Percentiles rank a stretch among this genome's conserved stretches.
Evolutionary conservation across 768 basidiomycete genomes (phyloP).

Genomic region (Boletus edulis): DNA sequence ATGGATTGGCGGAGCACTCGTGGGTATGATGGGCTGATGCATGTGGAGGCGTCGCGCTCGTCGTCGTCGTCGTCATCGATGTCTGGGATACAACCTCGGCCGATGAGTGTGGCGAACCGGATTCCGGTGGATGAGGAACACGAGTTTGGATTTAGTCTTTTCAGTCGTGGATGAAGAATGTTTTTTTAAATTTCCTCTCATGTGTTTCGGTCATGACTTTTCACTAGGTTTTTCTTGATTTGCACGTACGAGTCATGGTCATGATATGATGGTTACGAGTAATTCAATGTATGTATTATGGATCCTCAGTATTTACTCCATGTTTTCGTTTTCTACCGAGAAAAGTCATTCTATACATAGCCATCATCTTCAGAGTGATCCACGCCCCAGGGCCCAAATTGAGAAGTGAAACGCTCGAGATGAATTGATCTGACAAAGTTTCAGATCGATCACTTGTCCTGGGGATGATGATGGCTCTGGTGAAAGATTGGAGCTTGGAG

Average conservation of each 20-base stretch:
- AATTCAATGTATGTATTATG: slow-evolving; percentile 12
- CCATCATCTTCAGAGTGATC: too few species aligned
- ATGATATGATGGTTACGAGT: neutral
- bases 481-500: too few species aligned
- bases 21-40: slow-evolving; percentile 8
- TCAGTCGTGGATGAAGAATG: neutral
- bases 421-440: too few species aligned
- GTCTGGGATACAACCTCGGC: slow-evolving; percentile 1
- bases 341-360: too few species aligned
- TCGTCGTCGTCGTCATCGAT: slow-evolving; percentile 10
- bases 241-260: slow-evolving; percentile 10
- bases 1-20: slow-evolving; percentile 16
- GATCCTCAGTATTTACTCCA: slow-evolving; percentile 17
- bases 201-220: neutral
- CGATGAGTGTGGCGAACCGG: slow-evolving; percentile 15
- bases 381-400: too few species aligned
- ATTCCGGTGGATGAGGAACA: slow-evolving; percentile 21
- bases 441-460: too few species aligned
- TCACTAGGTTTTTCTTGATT: neutral
- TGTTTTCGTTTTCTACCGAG: too few species aligned
- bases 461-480: too few species aligned
- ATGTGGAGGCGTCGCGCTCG: slow-evolving; percentile 15
- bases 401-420: too few species aligned
- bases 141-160: slow-evolving; percentile 4
- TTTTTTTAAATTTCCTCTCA: too few species aligned